Evolutionary conservation across 106 monocot species (phyloP).

Genomic region (Platanthera zijinensis): DNA sequence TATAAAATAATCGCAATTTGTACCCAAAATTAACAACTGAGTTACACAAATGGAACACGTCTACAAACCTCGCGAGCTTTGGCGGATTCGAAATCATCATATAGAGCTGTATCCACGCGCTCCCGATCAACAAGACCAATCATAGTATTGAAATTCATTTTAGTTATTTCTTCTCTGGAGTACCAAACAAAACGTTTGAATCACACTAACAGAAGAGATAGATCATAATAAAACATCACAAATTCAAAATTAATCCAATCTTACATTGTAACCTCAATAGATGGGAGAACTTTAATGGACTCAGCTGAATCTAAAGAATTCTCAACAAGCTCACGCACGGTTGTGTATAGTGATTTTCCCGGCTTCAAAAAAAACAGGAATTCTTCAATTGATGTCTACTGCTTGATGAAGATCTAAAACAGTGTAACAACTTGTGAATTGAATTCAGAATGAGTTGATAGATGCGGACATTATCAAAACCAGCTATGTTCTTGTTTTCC

Average conservation of each 20-base stretch:
- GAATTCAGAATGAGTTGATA: background rate
- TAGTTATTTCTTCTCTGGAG: constrained; percentile 84
- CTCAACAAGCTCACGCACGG: constrained; percentile 87
- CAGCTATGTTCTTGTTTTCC: constrained; percentile 99
- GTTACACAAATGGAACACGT: background rate
- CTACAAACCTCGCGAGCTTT: constrained; percentile 88
- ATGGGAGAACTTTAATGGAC: constrained; percentile 85
- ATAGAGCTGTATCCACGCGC: constrained; percentile 78
- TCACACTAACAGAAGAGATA: constrained; percentile 5
- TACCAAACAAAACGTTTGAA: background rate
- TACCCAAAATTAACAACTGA: background rate
- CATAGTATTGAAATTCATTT: constrained; percentile 86
- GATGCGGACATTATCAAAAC: constrained; percentile 81
- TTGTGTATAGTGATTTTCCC: constrained; percentile 92
- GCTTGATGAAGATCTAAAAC: background rate
- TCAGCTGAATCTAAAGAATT: constrained; percentile 95
- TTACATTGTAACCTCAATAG: constrained; percentile 80
- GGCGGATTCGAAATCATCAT: constrained; percentile 91
- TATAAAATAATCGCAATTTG: too few relatives aligned
- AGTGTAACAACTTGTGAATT: background rate
- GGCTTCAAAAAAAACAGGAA: constrained; percentile 38
- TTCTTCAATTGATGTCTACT: background rate
- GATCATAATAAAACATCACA: background rate
- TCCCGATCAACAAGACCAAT: constrained; percentile 87
- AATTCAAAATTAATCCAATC: background rate